A percentile compares a stretch with the other conserved stretches of the same genome.
phyloP scores from a whole-genome alignment of 2,329 filamentous ascomycete species.

The Byssoonygena ceratinophila region DNA sequence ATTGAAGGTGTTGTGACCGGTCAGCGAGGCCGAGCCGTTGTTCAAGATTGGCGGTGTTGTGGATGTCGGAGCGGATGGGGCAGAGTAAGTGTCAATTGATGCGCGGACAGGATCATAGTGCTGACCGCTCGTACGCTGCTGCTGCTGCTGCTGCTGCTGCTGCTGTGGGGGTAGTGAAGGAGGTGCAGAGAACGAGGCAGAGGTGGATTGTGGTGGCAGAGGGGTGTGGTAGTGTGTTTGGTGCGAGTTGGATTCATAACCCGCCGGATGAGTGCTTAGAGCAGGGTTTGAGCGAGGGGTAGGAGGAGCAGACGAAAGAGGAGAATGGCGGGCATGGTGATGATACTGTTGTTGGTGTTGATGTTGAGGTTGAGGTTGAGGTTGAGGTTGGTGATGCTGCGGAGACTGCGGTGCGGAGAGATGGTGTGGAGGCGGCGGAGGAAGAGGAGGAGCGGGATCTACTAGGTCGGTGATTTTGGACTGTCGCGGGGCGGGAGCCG shows the following conservation, averaged over 20 bases:
- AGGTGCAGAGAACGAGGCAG: conserved; percentile 22
- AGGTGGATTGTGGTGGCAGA: conserved; percentile 2
- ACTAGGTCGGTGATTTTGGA: conserved; percentile 35
- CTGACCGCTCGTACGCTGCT: conserved; percentile 58
- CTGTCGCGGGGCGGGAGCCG: conserved; percentile 25
- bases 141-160: not conserved
- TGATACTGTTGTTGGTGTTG: conserved; percentile 15
- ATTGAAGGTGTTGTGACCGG: conserved; percentile 25
- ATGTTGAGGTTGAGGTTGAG: not conserved
- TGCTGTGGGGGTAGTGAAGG: conserved; percentile 29
- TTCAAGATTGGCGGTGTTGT: conserved; percentile 50
- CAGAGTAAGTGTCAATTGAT: conserved; percentile 42
- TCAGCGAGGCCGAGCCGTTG: too few species aligned
- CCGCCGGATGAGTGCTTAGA: not conserved
- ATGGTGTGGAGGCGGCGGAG: conserved; percentile 8
- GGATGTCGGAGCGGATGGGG: conserved; percentile 33
- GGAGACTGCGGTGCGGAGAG: conserved; percentile 14
- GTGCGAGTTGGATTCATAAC: not conserved
- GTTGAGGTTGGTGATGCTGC: not conserved
- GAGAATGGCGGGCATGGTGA: conserved; percentile 8
- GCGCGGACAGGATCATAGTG: conserved; percentile 84
- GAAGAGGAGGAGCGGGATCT: conserved; percentile 13
- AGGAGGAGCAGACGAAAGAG: not conserved
- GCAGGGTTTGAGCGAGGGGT: not conserved
- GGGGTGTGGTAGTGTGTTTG: not conserved